Base-by-base conservation (phyloP, 2,329 filamentous ascomycete genomes). In the Fusarium nygamai region DNA sequence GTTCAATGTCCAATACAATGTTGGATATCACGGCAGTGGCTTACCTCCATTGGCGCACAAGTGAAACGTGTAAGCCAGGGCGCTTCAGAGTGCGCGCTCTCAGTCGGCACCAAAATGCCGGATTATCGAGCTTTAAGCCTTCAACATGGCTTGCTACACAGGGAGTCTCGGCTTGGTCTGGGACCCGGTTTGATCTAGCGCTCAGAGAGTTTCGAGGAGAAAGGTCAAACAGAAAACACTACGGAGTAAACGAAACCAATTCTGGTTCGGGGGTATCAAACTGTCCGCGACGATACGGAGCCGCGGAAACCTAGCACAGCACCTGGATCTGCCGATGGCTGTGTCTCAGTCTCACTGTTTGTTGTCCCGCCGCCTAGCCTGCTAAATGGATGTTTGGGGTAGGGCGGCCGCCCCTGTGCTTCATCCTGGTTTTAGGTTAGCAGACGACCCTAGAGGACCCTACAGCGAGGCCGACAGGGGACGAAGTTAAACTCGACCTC, bases 381-480 rank as follows among this genome's bases (percentile, higher is more conserved):
- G 16, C 51, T 36, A 39, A 20, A 46, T 47, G 34, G 12, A 46
- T 47, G 34, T 54, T 64, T 58, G 41, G 31, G 33, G 59, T 29
- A 27, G 46, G 59, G 53, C 71, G 71, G 71, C 71, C 71, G 71
- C 63, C 53, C 29, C 47, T 56, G 62, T 68, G 71, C 71, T 58
- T 74, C 71, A 74, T 53, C 58, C 67, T 71, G 56, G 71, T 74
- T 74, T 73, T 67, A 72, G 54, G 62, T 59, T 74, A 60, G 57
- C 57, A 41, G 56, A 47, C 47, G 64, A 33, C 63, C 59, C 56
- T 48, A 36, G 56, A 46, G 53, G 60, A n/a, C 59, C 59, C 50
- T 48, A 36, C 46, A 38, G 53, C 48, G 31, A 56, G n/a, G 20
- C 24, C 17, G 24, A 44, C 20, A 39, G 34, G 57, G 41, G 48